A percentile compares a stretch with the other conserved stretches of the same genome.
Evolutionary conservation across 1,284 basidiomycete genomes (phyloP).

Genomic region (Cutaneotrichosporon sp.): DNA sequence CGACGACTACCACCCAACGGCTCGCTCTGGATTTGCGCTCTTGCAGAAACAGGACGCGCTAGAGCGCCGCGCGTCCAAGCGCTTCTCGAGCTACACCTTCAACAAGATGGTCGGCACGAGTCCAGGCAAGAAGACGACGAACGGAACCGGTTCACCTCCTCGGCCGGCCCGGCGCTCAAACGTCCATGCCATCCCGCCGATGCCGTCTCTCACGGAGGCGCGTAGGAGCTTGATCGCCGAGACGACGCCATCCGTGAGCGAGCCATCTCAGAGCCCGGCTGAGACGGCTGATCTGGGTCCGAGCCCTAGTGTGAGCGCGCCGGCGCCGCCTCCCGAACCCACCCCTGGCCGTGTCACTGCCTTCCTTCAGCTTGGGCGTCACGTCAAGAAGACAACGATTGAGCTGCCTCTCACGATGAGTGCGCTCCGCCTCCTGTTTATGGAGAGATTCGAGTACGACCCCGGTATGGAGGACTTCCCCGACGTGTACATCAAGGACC

Average conservation of each 20-base stretch:
- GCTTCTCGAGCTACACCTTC: constrained; percentile 94
- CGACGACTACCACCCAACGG: constrained; percentile 10
- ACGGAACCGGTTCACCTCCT: constrained; percentile 35
- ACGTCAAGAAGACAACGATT: constrained; percentile 83
- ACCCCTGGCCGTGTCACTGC: constrained; percentile 57
- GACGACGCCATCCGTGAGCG: constrained; percentile 2
- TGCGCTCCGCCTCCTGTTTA: constrained; percentile 67
- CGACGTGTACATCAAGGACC: constrained; percentile 91
- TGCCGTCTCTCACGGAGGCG: constrained; percentile 30
- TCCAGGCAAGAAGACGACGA: constrained; percentile 26
- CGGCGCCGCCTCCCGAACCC: neutral
- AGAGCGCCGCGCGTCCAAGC: constrained; percentile 89
- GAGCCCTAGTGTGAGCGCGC: neutral
- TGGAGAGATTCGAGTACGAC: constrained; percentile 93
- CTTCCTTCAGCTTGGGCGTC: constrained; percentile 87
- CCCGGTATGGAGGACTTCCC: constrained; percentile 93
- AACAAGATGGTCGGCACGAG: constrained; percentile 76
- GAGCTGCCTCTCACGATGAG: constrained; percentile 62
- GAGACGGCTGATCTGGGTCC: neutral
- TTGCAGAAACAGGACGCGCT: constrained; percentile 83
- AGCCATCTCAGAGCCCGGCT: neutral
- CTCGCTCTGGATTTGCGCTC: constrained; percentile 38
- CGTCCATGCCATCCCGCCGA: constrained; percentile 35
- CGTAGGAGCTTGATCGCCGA: constrained; percentile 2
- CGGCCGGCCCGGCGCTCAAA: constrained; percentile 43